A percentile compares a stretch with the other conserved stretches of the same genome.
Evolutionary conservation across 805 yeast species (phyloP).

Genomic region (Wickerhamiella sorbophila): DNA sequence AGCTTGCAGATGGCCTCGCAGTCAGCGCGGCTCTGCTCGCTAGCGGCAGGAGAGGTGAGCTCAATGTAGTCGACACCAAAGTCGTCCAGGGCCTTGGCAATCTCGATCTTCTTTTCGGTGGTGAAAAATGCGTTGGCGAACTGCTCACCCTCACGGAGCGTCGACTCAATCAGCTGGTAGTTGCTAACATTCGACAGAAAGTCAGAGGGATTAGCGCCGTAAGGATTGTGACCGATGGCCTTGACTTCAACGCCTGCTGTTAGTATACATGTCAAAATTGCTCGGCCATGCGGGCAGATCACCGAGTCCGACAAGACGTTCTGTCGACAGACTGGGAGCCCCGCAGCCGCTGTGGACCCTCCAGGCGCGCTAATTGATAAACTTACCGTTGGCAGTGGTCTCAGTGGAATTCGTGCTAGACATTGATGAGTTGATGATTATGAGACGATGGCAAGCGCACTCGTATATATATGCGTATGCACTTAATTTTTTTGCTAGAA

Average conservation of each 20-base stretch:
- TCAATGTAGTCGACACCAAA: slow-evolving; percentile 98
- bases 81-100: slow-evolving; percentile 92
- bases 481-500: not conserved
- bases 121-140: slow-evolving; percentile 93
- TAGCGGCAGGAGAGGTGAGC: slow-evolving; percentile 93
- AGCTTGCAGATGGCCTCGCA: slow-evolving; percentile 98
- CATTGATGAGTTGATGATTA: not conserved
- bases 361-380: too few species aligned
- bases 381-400: not conserved
- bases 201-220: slow-evolving; percentile 92
- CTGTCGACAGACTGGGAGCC: too few species aligned
- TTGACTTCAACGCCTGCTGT: slow-evolving; percentile 3
- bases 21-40: slow-evolving; percentile 82
- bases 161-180: slow-evolving; percentile 87
- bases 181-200: slow-evolving; percentile 75
- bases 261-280: too few species aligned
- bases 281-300: too few species aligned
- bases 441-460: not conserved
- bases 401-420: not conserved
- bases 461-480: not conserved
- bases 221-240: slow-evolving; percentile 43
- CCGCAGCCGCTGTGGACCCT: too few species aligned
- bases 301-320: too few species aligned
- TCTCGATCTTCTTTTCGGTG: slow-evolving; percentile 90
- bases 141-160: slow-evolving; percentile 96